These are phyloP conservation scores for Mallotus repandus DNA, from an alignment of 441 rosid species.

Conservation along the genomic window DNA sequence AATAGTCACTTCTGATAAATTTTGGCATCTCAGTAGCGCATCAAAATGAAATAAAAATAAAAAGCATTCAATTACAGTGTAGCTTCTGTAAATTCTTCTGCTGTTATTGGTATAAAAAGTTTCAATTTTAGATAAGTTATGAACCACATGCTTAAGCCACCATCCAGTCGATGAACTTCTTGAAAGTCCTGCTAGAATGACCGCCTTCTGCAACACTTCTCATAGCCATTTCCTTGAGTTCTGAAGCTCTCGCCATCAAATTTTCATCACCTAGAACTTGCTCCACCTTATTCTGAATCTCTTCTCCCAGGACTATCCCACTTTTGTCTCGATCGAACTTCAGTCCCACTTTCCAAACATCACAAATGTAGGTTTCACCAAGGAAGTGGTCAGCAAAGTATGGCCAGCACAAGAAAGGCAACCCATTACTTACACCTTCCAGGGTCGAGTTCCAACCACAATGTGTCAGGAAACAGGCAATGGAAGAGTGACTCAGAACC, in stretches of 20 bases:
- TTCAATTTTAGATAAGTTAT: too few relatives aligned
- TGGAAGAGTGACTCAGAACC: conserved; percentile 42
- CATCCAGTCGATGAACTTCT: conserved; percentile 44
- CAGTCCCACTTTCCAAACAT: conserved; percentile 55
- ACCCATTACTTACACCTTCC: conserved; percentile 54
- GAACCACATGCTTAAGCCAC: conserved; percentile 10
- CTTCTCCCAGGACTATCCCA: conserved; percentile 33
- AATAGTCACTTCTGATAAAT: too few relatives aligned
- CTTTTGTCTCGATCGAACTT: conserved; percentile 25
- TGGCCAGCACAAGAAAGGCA: conserved; percentile 62
- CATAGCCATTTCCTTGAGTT: conserved; percentile 30
- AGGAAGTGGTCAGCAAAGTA: conserved; percentile 47
- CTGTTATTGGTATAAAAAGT: too few relatives aligned
- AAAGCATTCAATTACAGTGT: too few relatives aligned
- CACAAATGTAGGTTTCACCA: conserved; percentile 43
- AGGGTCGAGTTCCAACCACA: conserved; percentile 71
- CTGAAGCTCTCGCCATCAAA: conserved; percentile 26
- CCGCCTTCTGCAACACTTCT: conserved; percentile 32
- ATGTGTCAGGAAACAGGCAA: conserved; percentile 63
- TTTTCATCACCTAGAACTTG: conserved; percentile 31
- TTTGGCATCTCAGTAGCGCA: too few relatives aligned
- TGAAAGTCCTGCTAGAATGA: conserved; percentile 32
- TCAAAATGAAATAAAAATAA: too few relatives aligned
- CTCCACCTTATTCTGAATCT: conserved; percentile 44
- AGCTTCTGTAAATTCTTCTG: too few relatives aligned